Percentiles rank a stretch among this genome's conserved stretches.
Conservation (phyloP, 805 yeast genomes). For the Alloascoidea hylecoeti region DNA sequence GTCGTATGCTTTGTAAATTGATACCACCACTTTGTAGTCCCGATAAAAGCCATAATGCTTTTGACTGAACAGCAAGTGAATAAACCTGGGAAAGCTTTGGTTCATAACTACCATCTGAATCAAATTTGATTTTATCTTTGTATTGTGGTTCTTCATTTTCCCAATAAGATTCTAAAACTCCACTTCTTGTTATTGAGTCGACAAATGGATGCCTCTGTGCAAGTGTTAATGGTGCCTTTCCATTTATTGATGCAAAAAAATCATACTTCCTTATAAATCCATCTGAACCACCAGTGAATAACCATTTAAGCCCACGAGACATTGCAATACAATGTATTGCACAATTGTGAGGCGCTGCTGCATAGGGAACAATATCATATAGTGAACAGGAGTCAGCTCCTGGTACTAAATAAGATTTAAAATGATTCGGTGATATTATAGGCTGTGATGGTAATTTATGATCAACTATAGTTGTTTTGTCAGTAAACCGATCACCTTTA, state of each 20-base stretch:
- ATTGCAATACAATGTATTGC: conserved; percentile 68
- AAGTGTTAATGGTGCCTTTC: conserved; percentile 74
- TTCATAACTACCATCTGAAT: conserved; percentile 21
- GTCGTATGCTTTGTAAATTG: conserved; percentile 66
- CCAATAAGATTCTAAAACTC: conserved; percentile 78
- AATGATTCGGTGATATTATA: background rate
- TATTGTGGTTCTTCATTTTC: conserved; percentile 85
- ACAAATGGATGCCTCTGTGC: conserved; percentile 84
- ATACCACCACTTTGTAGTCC: conserved; percentile 83
- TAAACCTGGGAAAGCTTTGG: conserved; percentile 76
- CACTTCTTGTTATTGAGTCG: conserved; percentile 77
- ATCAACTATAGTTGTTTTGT: no score
- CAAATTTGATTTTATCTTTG: conserved; percentile 24
- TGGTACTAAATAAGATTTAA: conserved; percentile 8
- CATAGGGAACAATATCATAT: conserved; percentile 69
- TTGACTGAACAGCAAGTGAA: conserved; percentile 70
- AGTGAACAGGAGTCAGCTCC: conserved; percentile 37
- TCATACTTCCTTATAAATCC: conserved; percentile 89
- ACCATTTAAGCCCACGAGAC: conserved; percentile 70
- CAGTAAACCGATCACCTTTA: no score
- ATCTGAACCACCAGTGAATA: conserved; percentile 92
- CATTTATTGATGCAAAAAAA: conserved; percentile 72
- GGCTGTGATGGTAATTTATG: no score
- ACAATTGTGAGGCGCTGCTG: conserved; percentile 73
- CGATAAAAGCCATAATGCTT: conserved; percentile 71